Conservation (phyloP, 2,329 filamentous ascomycete species). For the Thielaviopsis populi region DNA sequence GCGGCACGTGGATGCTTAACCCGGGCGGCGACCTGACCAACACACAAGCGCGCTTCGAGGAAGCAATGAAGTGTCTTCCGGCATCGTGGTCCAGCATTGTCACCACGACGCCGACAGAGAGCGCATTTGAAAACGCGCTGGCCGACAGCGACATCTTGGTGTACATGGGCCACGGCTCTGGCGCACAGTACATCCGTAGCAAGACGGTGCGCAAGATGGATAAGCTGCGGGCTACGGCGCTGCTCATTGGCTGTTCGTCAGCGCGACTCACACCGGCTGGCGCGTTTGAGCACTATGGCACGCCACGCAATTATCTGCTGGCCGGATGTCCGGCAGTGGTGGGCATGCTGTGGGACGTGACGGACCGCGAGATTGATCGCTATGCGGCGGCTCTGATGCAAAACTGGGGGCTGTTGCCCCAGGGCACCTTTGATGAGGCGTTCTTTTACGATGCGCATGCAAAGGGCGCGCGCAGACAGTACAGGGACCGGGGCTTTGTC, state of each 20-base stretch:
- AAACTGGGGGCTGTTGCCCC: slow-evolving; percentile 62
- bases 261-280: slow-evolving; percentile 53
- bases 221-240: slow-evolving; percentile 58
- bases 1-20: slow-evolving; percentile 73
- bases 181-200: slow-evolving; percentile 82
- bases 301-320: slow-evolving; percentile 81
- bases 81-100: slow-evolving; percentile 57
- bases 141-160: slow-evolving; percentile 56
- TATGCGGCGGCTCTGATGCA: slow-evolving; percentile 69
- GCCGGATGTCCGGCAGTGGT: slow-evolving; percentile 76
- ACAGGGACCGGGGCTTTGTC: slow-evolving; percentile 32
- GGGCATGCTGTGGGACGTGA: slow-evolving; percentile 94
- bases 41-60: slow-evolving; percentile 62
- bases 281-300: slow-evolving; percentile 78
- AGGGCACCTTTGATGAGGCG: slow-evolving; percentile 29
- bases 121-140: slow-evolving; percentile 58
- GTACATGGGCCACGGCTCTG: slow-evolving; percentile 94
- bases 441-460: slow-evolving; percentile 65
- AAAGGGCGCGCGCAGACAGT: slow-evolving; percentile 54
- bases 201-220: slow-evolving; percentile 66
- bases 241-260: slow-evolving; percentile 90
- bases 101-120: slow-evolving; percentile 55
- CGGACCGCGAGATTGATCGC: slow-evolving; percentile 90
- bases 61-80: slow-evolving; percentile 37
- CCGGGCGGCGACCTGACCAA: slow-evolving; percentile 68